phyloP scores from a whole-genome alignment of 495 filamentous ascomycete genomes.

The Annulohypoxylon nitens region DNA sequence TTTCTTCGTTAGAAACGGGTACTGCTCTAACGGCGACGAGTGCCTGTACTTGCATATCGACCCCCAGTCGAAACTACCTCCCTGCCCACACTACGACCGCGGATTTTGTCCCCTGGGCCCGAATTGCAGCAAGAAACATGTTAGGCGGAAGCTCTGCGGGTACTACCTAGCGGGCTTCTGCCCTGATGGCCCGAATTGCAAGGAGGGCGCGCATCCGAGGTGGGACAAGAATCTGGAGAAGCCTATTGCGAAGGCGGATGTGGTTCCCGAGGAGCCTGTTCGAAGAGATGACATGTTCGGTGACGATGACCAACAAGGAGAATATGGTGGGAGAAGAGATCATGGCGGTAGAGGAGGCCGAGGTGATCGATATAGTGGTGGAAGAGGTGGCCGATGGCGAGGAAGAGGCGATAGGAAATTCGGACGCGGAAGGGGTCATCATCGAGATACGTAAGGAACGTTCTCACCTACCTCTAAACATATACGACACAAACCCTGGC shows the following conservation, averaged over 20 bases:
- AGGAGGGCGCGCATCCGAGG: conserved; percentile 81
- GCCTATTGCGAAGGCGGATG: conserved; percentile 74
- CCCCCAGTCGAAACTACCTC: conserved; percentile 80
- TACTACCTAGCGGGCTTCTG: conserved; percentile 96
- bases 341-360: conserved; percentile 64
- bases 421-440: conserved; percentile 50
- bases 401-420: conserved; percentile 55
- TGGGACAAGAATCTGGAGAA: conserved; percentile 82
- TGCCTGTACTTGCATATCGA: conserved; percentile 96
- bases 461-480: not conserved
- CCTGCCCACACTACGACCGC: conserved; percentile 94
- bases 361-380: conserved; percentile 48
- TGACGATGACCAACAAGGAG: conserved; percentile 64
- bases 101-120: conserved; percentile 95
- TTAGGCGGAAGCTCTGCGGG: conserved; percentile 79
- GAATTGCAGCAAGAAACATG: conserved; percentile 86
- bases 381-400: conserved; percentile 52
- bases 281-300: conserved; percentile 62
- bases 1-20: conserved; percentile 87
- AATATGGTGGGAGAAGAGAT: conserved; percentile 62
- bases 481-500: not conserved
- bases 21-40: conserved; percentile 96
- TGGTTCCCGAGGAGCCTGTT: conserved; percentile 66
- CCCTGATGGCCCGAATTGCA: conserved; percentile 83
- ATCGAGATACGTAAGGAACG: conserved; percentile 18